Conservation (phyloP, 2,329 filamentous ascomycete genomes). For the Hymenoscyphus repandus region DNA sequence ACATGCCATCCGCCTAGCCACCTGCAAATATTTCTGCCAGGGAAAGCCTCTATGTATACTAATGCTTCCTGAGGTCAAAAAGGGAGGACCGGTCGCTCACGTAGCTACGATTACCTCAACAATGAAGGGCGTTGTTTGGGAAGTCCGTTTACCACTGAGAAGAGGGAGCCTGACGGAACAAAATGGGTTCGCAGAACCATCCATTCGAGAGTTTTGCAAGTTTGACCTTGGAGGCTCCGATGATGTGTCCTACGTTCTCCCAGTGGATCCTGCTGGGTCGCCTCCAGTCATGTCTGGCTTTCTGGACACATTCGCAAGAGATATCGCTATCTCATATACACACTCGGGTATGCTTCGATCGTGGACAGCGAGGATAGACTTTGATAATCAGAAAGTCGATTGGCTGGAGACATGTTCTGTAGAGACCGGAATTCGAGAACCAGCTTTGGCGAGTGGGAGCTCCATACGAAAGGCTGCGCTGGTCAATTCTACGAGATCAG, state of each 20-base stretch:
- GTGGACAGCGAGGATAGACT: conserved; percentile 75
- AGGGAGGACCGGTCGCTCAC: conserved; percentile 51
- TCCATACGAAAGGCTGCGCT: conserved; percentile 82
- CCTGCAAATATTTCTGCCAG: conserved; percentile 50
- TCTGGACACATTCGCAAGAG: conserved; percentile 78
- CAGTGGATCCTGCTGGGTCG: conserved; percentile 81
- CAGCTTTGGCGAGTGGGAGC: conserved; percentile 76
- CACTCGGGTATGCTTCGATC: conserved; percentile 69
- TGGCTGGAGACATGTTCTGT: conserved; percentile 80
- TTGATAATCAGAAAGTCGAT: conserved; percentile 55
- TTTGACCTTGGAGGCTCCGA: conserved; percentile 61
- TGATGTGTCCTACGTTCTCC: conserved; percentile 63
- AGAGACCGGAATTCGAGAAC: conserved; percentile 68
- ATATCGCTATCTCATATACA: conserved; percentile 83
- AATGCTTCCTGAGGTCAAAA: conserved; percentile 61
- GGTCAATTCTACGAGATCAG: conserved; percentile 67
- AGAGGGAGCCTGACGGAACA: conserved; percentile 26
- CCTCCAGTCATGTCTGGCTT: conserved; percentile 68
- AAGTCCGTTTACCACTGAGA: conserved; percentile 53
- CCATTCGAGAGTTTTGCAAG: conserved; percentile 61
- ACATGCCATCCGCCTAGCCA: conserved; percentile 53
- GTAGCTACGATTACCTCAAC: conserved; percentile 79
- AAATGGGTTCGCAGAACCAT: conserved; percentile 34
- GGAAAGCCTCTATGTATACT: conserved; percentile 78
- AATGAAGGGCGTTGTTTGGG: conserved; percentile 77